A percentile compares a stretch with the other conserved stretches of the same genome.
phyloP scores from a whole-genome alignment of 2,329 filamentous ascomycete species.

The Byssothecium circinans region DNA sequence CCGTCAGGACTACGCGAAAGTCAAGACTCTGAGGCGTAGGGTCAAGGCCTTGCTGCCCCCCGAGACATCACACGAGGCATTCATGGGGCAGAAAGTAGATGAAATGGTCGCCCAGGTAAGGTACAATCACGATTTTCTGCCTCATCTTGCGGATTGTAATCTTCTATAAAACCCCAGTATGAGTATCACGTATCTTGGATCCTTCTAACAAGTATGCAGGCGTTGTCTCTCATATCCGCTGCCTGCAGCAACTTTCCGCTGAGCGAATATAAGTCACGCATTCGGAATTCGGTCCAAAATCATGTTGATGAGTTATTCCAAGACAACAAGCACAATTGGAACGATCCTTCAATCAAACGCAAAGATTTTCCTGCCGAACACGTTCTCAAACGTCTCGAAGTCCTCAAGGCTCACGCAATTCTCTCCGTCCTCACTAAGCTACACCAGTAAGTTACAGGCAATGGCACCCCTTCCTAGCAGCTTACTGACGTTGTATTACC shows the following conservation, averaged over 20 bases:
- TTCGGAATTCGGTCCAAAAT: neutral
- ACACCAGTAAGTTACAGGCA: neutral
- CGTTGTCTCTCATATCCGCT: neutral
- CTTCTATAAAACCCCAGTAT: neutral
- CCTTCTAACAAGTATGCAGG: constrained; percentile 2
- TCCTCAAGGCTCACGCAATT: constrained; percentile 15
- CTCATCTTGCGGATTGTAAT: too few species aligned
- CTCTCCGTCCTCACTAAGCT: constrained; percentile 6
- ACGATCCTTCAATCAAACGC: constrained; percentile 1
- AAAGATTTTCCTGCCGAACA: constrained; percentile 1
- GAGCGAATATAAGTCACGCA: neutral
- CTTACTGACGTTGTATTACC: neutral
- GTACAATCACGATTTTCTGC: too few species aligned
- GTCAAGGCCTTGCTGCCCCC: constrained; percentile 2
- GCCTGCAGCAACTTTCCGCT: constrained; percentile 1
- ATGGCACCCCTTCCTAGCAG: neutral
- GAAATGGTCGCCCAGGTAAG: constrained; percentile 3
- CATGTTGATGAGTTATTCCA: constrained; percentile 12
- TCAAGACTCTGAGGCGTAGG: constrained; percentile 1
- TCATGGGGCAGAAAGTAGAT: neutral
- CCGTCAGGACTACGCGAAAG: neutral
- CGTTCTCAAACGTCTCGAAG: constrained; percentile 4
- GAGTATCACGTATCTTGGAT: too few species aligned
- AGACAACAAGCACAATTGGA: constrained; percentile 1
- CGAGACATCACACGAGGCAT: neutral